Base-by-base conservation (phyloP, 306 rosid species). In the Pueraria montana region DNA sequence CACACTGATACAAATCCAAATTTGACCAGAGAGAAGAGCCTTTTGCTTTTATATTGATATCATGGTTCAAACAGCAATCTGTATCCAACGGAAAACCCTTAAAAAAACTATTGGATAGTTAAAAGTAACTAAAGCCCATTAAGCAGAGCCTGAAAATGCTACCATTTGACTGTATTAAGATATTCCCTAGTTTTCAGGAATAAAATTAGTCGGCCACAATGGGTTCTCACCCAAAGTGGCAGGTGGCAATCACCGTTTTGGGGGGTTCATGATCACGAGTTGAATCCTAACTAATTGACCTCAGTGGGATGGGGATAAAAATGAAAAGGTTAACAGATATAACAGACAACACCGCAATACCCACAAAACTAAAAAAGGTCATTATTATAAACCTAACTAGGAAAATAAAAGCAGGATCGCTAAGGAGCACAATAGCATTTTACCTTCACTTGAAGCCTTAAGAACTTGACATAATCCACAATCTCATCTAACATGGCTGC, bases 401-500 rank as follows among this genome's bases (percentile, higher is more conserved):
- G 68, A 72, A 72, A 78, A 34, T 42, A 24, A 72, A 71, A 72
- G 48, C 17, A 17, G 61, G 68, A 80, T 32, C 18, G 32, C 21
- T 0, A 27, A 84, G 55, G 80, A 67, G 65, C 53, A 69, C 12
- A 65, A 56, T 63, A 20, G 59, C 74, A 46, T 68, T 73, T 73
- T 78, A 92, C 99, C 99, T 96, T 96, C 32, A 96, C 99, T 89
- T 96, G 99, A 81, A 96, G 99, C 87, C 94, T 93, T 77, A 96
- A 87, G 89, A 96, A 96, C 93, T 96, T 96, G 76, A 96, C 99
- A 67, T 96, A 96, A 90, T 96, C 99, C 86, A 93, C 97, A 43
- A 96, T 96, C 86, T 96, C 99, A 84, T 96, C 99, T 12, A 96
- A 90, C 99, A 96, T 96, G 66, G 96, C 99, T 76, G 99, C 99